Base-by-base conservation (phyloP, 2,329 filamentous ascomycete species). In the Botryotinia convoluta region DNA sequence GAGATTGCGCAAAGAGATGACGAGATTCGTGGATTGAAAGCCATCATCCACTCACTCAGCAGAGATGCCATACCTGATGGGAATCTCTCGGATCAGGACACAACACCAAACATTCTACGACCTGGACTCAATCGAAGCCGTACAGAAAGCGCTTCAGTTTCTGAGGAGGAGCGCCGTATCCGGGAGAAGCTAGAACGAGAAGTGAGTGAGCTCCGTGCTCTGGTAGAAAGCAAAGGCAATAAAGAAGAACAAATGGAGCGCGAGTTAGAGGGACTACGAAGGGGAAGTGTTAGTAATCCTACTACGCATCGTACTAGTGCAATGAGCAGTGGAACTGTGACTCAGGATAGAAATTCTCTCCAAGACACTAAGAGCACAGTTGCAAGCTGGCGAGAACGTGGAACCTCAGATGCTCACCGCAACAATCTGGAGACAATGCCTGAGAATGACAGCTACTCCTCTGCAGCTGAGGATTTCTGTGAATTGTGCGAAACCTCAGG, bases 1-100 rank as follows among this genome's bases (percentile, higher is more conserved):
- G 94, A 97, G 76, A 83, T 98, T 44, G 94, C 97, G 81, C 93
- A 97, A 80, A 96, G 97, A 81, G 95, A 99, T 79, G 96, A 99
- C 79, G 96, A 99, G 84, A 98, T 99, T 79, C 89, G 95, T 75
- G 96, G 96, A 64, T 87, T 99, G 76, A 99, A 98, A 83, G 95
- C 96, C 61, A 98, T 99, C 80, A 98, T 99, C 74, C 95, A 98
- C 83, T 97, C 94, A 29, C 86, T 99, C 54, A 97, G 94, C 81
- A 88, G 94, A 75, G 93, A 93, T 77, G 88, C 91, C 18, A 77
- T 79, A n/a, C 79, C 80, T 60, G 80, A 82, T 69, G 75, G 74
- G 12, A 75, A 59, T 48, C 75, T 59, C 60, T 57, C 75, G 29
- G 80, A 82, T 45, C 63, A 75, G 12, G 77, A 80, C 68, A 79